Evolutionary conservation across 2,329 filamentous ascomycete genomes (phyloP).

Genomic region (Aureobasidium sp.): DNA sequence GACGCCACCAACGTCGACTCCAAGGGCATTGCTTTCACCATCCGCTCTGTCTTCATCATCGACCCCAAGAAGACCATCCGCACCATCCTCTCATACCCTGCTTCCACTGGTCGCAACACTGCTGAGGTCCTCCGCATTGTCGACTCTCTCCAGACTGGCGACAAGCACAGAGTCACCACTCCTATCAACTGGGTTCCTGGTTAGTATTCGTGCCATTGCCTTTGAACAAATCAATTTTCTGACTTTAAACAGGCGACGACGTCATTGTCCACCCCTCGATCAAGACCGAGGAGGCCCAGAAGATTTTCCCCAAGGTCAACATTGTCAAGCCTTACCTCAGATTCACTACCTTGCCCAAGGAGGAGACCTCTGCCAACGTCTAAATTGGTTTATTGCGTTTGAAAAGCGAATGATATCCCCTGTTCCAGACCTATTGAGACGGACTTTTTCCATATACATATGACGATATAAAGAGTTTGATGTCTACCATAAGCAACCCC

Average conservation of each 20-base stretch:
- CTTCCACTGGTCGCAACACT: slow-evolving; percentile 50
- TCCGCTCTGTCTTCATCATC: slow-evolving; percentile 57
- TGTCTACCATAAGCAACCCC: not conserved
- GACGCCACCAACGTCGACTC: slow-evolving; percentile 51
- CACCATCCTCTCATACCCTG: slow-evolving; percentile 54
- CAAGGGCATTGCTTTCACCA: slow-evolving; percentile 53
- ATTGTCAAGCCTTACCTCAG: slow-evolving; percentile 56
- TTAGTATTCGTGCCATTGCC: slow-evolving; percentile 23
- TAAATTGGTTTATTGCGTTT: slow-evolving; percentile 17
- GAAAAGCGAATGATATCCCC: slow-evolving; percentile 9
- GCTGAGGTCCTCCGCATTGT: slow-evolving; percentile 45
- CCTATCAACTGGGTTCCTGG: slow-evolving; percentile 54
- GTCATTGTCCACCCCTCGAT: slow-evolving; percentile 52
- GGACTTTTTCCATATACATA: not conserved
- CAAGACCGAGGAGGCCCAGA: slow-evolving; percentile 50
- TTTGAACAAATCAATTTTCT: slow-evolving; percentile 26
- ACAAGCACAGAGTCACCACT: slow-evolving; percentile 52
- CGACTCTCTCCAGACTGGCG: slow-evolving; percentile 47
- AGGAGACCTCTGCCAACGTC: slow-evolving; percentile 44
- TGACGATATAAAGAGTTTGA: slow-evolving; percentile 10
- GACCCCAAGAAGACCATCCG: slow-evolving; percentile 58
- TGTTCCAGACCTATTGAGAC: not conserved
- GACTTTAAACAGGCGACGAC: slow-evolving; percentile 1
- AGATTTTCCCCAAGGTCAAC: slow-evolving; percentile 51
- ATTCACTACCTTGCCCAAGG: slow-evolving; percentile 51